These are phyloP conservation scores for Rhodotorula sp. DNA, from an alignment of 1,284 basidiomycete genomes.

Conservation along the genomic window DNA sequence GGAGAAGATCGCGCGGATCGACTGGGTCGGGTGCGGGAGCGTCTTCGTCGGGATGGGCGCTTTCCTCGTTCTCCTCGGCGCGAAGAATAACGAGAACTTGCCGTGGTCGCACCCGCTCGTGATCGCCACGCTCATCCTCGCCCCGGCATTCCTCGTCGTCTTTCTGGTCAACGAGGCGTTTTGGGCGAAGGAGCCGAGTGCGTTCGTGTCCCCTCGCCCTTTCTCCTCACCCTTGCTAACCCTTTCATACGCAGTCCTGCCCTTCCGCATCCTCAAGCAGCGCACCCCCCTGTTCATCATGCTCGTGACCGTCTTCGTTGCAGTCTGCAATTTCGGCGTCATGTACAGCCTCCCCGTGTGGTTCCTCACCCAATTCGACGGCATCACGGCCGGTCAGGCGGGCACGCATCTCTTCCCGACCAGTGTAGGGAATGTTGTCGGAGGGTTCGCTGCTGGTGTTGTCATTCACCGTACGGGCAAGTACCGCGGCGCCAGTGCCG, in stretches of 20 bases:
- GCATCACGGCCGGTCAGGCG: conserved; percentile 44
- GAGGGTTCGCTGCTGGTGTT: conserved; percentile 71
- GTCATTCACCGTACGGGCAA: conserved; percentile 31
- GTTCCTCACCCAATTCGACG: conserved; percentile 74
- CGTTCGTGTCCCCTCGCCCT: conserved; percentile 38
- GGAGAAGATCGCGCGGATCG: conserved; percentile 27
- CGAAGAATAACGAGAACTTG: conserved; percentile 19
- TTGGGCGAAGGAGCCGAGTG: conserved; percentile 64
- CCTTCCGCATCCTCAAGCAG: conserved; percentile 14
- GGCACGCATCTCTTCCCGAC: conserved; percentile 78
- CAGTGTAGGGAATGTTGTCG: conserved; percentile 67
- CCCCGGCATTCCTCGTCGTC: conserved; percentile 57
- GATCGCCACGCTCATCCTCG: conserved; percentile 58
- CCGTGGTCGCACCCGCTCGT: conserved; percentile 66
- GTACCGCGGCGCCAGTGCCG: conserved; percentile 10
- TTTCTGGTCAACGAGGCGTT: conserved; percentile 67
- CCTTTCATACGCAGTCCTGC: conserved; percentile 15
- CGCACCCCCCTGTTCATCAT: conserved; percentile 20
- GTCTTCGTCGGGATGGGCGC: conserved; percentile 17
- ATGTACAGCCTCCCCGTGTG: conserved; percentile 74
- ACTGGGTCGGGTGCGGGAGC: conserved; percentile 12
- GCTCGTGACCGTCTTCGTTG: conserved; percentile 69
- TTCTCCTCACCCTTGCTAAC: conserved; percentile 3
- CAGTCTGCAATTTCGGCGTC: conserved; percentile 67
- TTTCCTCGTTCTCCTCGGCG: conserved; percentile 7